Evolutionary conservation across 23 red algal genomes (phyloP), one percentile per base, ranked within the genome.

Genomic region (Gracilaria domingensis): DNA sequence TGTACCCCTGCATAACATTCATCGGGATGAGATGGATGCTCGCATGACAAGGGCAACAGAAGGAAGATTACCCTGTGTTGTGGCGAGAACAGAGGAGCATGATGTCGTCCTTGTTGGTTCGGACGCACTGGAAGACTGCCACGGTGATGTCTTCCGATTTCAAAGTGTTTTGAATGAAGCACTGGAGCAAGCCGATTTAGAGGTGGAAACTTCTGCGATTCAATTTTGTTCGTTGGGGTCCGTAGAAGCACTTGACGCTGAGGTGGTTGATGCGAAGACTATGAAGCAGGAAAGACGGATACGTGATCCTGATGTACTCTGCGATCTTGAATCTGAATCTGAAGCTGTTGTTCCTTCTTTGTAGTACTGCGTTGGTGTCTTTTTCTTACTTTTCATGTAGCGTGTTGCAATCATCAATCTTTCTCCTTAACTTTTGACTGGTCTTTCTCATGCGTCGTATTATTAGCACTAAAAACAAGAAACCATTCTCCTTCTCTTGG

Each of bases 21-120:
- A 98, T 86, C 85, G 96, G 18, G 96, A 98, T 33, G 96, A 98
- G 56, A 98, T 98, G 88, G 92, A 92, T 39, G 49, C 32, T 6
- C 74, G 70, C 1, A 50, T 92, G 67, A 29, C 39, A 7, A 32
- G 9, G 2, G 51, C 47, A 12, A 81, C 74, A 2, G 11, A 80
- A 8, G 80, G 59, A 9, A 59, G 65, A 24, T 80, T 96, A 48
- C 94, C 94, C 21, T 85, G 80, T 65, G 94, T 96, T 1, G 82
- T 92, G 16, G 94, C 76, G 30, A 65, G 88, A 51, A 44, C 50
- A 50, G 58, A 93, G 3, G 23, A 57, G 21, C 13, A 79, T 13
- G 69, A 83, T 50, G 42, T 89, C 0, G 42, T 86, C 12, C 45
- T 96, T 17, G 28, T 96, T 12, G 66, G 25, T 20, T 50, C 69